phyloP scores from a whole-genome alignment of 306 rosid species.

The Lablab purpureus region DNA sequence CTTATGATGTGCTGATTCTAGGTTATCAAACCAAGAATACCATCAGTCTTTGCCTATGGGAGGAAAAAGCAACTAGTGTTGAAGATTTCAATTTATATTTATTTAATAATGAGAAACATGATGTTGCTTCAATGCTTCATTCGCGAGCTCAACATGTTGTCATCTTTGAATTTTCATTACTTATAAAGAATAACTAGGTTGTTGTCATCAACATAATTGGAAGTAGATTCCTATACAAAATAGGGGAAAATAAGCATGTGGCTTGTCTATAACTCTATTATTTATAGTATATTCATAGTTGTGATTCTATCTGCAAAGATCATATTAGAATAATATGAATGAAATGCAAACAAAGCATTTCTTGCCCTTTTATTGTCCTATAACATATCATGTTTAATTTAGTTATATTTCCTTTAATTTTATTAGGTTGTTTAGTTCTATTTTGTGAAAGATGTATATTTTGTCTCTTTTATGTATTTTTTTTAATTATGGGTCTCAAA shows the following conservation, averaged over 20 bases:
- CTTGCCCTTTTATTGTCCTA: constrained; percentile 23
- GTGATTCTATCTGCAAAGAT: not conserved
- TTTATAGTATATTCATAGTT: not conserved
- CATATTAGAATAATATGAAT: constrained; percentile 27
- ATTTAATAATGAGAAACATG: constrained; percentile 89
- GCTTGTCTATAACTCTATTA: not conserved
- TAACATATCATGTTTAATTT: constrained; percentile 29
- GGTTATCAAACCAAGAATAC: constrained; percentile 98
- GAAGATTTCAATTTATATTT: constrained; percentile 83
- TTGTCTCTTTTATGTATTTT: no score
- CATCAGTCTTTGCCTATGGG: constrained; percentile 97
- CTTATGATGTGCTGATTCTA: constrained; percentile 98
- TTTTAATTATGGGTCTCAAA: no score
- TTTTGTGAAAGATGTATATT: no score
- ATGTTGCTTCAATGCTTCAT: constrained; percentile 89
- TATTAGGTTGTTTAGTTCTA: no score
- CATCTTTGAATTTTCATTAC: constrained; percentile 9
- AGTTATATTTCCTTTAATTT: not conserved
- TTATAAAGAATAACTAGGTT: constrained; percentile 25
- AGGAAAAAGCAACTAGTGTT: constrained; percentile 86
- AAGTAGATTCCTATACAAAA: not conserved
- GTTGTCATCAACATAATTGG: not conserved
- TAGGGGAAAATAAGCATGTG: not conserved
- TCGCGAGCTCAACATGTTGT: constrained; percentile 91
- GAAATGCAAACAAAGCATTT: constrained; percentile 17